A percentile compares a stretch with the other conserved stretches of the same genome.
Conservation (phyloP, 2,329 filamentous ascomycete species). For the Fusarium sambucinum region DNA sequence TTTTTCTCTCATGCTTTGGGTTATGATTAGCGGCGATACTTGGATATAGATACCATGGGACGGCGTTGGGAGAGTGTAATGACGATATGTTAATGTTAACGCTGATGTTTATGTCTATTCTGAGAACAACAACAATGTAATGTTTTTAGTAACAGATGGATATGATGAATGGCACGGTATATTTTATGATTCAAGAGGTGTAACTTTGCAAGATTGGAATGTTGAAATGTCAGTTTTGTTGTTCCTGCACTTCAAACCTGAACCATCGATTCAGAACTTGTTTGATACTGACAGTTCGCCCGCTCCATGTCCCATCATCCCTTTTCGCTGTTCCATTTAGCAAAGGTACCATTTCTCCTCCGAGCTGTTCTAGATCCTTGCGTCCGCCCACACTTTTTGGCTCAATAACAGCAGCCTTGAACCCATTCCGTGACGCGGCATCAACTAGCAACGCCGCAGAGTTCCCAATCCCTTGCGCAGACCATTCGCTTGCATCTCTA, state of each 20-base stretch:
- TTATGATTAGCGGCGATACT: conserved; percentile 32
- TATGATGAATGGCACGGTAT: neutral
- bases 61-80: conserved; percentile 53
- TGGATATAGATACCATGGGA: conserved; percentile 54
- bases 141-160: neutral
- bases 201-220: neutral
- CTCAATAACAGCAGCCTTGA: conserved; percentile 63
- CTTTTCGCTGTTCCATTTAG: conserved; percentile 68
- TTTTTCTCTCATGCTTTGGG: conserved; percentile 26
- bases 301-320: conserved; percentile 67
- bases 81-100: conserved; percentile 35
- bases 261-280: conserved; percentile 76
- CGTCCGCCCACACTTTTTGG: conserved; percentile 50
- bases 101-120: conserved; percentile 20
- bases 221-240: neutral
- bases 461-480: conserved; percentile 76
- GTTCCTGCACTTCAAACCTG: conserved; percentile 27
- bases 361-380: conserved; percentile 54
- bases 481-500: conserved; percentile 77
- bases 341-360: conserved; percentile 69
- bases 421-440: conserved; percentile 61
- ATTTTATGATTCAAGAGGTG: neutral
- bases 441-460: conserved; percentile 74
- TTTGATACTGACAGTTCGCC: conserved; percentile 68
- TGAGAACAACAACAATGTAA: conserved; percentile 15